Conservation (phyloP, 768 basidiomycete genomes). For the Leucosporidium scottii region DNA sequence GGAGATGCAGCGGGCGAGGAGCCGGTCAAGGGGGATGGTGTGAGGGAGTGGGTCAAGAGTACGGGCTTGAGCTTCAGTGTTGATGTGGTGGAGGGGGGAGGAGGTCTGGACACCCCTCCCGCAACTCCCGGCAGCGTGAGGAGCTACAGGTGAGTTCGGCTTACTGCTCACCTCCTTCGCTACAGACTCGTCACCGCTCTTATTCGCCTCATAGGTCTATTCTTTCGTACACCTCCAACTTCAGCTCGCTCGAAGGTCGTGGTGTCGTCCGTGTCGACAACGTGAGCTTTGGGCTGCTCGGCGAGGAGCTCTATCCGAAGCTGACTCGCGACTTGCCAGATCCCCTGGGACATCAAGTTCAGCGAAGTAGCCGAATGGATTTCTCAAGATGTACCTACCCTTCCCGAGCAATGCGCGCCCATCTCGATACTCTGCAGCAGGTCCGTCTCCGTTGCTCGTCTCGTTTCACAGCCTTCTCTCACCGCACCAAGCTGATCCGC, state of each 20-base stretch:
- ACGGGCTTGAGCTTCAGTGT: neutral
- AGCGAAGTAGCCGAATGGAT: neutral
- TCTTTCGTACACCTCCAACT: too few relatives aligned
- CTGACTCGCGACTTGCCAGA: neutral
- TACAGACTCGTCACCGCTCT: neutral
- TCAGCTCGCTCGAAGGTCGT: neutral
- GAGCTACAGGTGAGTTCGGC: neutral
- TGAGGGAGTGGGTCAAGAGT: too few relatives aligned
- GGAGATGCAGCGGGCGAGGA: neutral
- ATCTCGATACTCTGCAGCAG: constrained; percentile 9
- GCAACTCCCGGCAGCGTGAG: neutral
- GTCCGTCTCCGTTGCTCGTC: too few relatives aligned
- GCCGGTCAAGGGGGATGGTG: neutral
- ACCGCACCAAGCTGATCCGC: too few relatives aligned
- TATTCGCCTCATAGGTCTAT: neutral
- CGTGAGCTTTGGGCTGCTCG: neutral
- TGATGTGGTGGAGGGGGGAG: neutral
- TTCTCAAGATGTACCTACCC: neutral
- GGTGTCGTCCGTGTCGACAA: constrained; percentile 13
- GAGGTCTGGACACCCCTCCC: neutral
- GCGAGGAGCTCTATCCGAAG: neutral
- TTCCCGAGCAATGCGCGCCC: neutral
- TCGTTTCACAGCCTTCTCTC: too few relatives aligned
- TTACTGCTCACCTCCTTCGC: neutral
- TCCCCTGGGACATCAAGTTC: constrained; percentile 6